Evolutionary conservation across 345 rosid genomes (phyloP).

Genomic region (Populus ilicifolia): DNA sequence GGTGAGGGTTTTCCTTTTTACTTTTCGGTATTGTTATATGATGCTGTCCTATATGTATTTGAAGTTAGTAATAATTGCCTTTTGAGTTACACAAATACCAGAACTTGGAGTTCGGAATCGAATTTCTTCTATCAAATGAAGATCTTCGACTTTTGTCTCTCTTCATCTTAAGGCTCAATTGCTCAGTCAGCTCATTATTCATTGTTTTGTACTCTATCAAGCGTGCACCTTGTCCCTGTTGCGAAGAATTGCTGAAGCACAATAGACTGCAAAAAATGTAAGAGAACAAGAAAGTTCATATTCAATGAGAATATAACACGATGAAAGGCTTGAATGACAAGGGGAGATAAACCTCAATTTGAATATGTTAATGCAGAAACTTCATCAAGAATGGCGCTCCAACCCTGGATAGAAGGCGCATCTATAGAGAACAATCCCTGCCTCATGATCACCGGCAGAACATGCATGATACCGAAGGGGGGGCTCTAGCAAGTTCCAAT

Average conservation of each 20-base stretch:
- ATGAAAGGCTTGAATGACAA: background rate
- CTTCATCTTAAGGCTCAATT: background rate
- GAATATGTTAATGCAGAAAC: background rate
- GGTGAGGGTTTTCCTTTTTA: background rate
- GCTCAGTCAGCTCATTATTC: background rate
- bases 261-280: background rate
- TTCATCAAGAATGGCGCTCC: background rate
- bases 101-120: background rate
- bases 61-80: background rate
- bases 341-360: background rate
- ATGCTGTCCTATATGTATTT: background rate
- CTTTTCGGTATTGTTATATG: background rate
- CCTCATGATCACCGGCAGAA: background rate
- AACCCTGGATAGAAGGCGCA: background rate
- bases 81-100: background rate
- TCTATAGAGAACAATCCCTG: background rate
- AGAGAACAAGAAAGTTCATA: background rate
- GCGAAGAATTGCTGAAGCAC: background rate
- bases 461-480: background rate
- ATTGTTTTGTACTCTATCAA: background rate
- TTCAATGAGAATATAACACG: background rate
- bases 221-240: background rate
- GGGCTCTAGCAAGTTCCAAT: background rate
- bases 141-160: background rate
- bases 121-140: background rate